phyloP scores from a whole-genome alignment of 345 rosid genomes.

The Camelina hispida region DNA sequence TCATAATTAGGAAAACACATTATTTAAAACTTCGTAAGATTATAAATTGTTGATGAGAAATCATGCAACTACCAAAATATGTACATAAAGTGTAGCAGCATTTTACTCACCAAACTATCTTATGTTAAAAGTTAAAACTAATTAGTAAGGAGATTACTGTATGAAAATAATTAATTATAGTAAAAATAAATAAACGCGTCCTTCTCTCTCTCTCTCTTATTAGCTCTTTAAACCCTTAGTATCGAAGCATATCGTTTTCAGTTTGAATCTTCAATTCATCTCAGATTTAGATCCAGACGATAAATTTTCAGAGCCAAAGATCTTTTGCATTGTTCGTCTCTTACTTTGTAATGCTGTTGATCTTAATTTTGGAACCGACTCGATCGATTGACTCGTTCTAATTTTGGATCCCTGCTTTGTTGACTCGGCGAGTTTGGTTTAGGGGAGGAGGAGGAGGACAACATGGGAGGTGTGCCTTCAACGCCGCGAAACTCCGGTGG shows the following conservation, averaged over 20 bases:
- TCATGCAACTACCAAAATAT: no score
- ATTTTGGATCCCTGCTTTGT: slow-evolving; percentile 38
- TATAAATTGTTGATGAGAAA: neutral
- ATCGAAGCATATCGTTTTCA: slow-evolving; percentile 44
- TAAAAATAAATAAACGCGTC: slow-evolving; percentile 25
- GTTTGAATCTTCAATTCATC: slow-evolving; percentile 31
- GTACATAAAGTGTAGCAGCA: neutral
- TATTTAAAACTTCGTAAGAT: no score
- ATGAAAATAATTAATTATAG: neutral
- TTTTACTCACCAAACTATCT: neutral
- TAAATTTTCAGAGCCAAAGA: slow-evolving; percentile 25
- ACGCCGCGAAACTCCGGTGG: slow-evolving; percentile 63
- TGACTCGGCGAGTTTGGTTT: slow-evolving; percentile 42
- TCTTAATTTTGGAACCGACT: slow-evolving; percentile 34
- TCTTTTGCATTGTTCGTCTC: slow-evolving; percentile 18
- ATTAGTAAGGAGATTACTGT: neutral
- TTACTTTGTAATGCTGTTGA: slow-evolving; percentile 46
- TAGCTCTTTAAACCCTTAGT: slow-evolving; percentile 47
- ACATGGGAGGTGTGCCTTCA: slow-evolving; percentile 90
- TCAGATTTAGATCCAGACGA: slow-evolving; percentile 40
- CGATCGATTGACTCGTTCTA: slow-evolving; percentile 47
- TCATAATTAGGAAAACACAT: neutral
- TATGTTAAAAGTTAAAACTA: no score
- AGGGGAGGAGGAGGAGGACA: neutral
- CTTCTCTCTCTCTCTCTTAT: neutral